phyloP scores from a whole-genome alignment of 2,329 filamentous ascomycete species.

The Thelonectria olida region DNA sequence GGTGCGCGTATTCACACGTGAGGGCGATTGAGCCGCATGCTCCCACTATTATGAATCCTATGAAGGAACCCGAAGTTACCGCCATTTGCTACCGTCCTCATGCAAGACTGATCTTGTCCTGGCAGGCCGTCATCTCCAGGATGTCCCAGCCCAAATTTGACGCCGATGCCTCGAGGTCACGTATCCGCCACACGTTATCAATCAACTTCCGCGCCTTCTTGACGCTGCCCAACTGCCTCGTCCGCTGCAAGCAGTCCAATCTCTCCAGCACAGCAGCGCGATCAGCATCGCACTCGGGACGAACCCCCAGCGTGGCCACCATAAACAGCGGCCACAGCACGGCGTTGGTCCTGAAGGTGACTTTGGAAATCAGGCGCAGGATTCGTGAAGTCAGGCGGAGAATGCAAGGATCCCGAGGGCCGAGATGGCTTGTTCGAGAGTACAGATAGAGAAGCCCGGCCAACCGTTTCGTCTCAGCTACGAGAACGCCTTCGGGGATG shows the following conservation, averaged over 20 bases:
- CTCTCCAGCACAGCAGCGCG: constrained; percentile 35
- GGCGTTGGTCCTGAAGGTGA: constrained; percentile 40
- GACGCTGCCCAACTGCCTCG: constrained; percentile 43
- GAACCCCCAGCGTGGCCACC: constrained; percentile 41
- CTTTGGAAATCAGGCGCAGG: constrained; percentile 31
- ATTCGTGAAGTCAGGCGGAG: constrained; percentile 33
- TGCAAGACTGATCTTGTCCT: constrained; percentile 4
- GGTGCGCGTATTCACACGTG: background rate
- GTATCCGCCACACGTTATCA: constrained; percentile 42
- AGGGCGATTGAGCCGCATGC: too few relatives aligned
- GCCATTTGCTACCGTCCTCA: too few relatives aligned
- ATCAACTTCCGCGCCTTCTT: constrained; percentile 43
- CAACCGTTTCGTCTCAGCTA: constrained; percentile 39
- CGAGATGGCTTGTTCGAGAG: constrained; percentile 36
- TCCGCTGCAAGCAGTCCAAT: constrained; percentile 38
- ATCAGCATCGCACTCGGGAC: constrained; percentile 38
- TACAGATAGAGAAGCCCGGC: constrained; percentile 42
- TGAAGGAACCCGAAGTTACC: too few relatives aligned
- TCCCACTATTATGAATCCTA: too few relatives aligned
- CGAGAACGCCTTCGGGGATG: constrained; percentile 15
- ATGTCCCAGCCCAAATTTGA: constrained; percentile 3
- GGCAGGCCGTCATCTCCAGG: background rate
- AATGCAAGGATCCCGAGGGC: constrained; percentile 37
- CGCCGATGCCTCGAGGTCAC: constrained; percentile 31
- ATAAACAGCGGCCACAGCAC: constrained; percentile 43